Base-by-base conservation (phyloP, 1,139 yeast genomes). In the Sugiyamaella neomexicana region DNA sequence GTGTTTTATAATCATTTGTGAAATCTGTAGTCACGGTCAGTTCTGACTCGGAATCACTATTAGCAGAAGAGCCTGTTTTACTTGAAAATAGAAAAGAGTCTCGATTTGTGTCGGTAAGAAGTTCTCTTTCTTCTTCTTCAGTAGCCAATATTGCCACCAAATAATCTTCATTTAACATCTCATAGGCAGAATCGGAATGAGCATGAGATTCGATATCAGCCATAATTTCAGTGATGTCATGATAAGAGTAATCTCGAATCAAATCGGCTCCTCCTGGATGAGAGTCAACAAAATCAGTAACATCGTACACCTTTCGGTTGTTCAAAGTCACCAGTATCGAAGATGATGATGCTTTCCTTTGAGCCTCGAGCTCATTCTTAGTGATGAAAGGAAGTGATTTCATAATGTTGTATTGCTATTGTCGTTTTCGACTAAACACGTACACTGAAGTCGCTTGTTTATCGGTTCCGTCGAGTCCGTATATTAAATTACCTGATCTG, bases 251-350 rank as follows among this genome's bases (percentile, higher is more conserved):
- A 2, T 89, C 91, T 54, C 79, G 64, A 56, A 93, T 80, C 41
- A 87, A 68, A 54, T 89, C 91, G 3, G 80, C 82, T 13, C 97
- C 97, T 54, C 88, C 97, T 0, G 97, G 97, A 69, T 90, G 96
- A 63, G 86, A 91, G 38, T 83, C 85, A 44, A 90, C 67, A 64
- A 90, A 93, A 6, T 73, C 79, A 0, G 93, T 85, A 48, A 91
- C 90, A 68, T 93, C 82, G 68, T 90, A 91, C 41, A 93, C 83
- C 65, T 88, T 89, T 65, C 97, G 78, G 71, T 85, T 75, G 65
- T 80, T 75, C 25, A 90, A 73, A 1, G 95, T 81, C 50, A 91
- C 95, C 7, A 62, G 55, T 2, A 63, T 60, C 34, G 55, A 45
- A 36, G 55, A 45, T 39, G 53, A 31, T 29, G 54, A 27, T 42